Percentiles rank a stretch among this genome's conserved stretches.
Evolutionary conservation across 257 asterid genomes (phyloP).

Genomic region (Jasminum sambac): DNA sequence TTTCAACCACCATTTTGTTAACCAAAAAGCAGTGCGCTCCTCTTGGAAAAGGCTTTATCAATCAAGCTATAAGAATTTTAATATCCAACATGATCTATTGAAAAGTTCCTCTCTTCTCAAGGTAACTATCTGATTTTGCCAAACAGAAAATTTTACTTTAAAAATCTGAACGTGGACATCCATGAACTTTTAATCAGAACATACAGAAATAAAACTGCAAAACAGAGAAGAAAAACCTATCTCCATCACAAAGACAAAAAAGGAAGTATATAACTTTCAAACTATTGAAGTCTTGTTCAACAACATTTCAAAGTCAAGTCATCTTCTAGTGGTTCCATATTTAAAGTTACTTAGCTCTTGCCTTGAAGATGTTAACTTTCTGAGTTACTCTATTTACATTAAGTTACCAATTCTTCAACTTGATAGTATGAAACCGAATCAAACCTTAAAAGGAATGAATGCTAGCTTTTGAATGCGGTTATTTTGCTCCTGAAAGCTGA

Average conservation of each 20-base stretch:
- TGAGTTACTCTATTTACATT: neutral
- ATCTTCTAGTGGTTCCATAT: neutral
- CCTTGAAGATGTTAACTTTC: neutral
- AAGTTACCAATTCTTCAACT: constrained; percentile 5
- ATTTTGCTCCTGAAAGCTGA: constrained; percentile 70
- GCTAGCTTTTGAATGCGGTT: constrained; percentile 61
- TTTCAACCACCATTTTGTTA: no score
- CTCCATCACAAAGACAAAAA: neutral
- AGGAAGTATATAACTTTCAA: neutral
- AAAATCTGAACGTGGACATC: neutral
- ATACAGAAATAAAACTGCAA: neutral
- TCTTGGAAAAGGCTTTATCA: no score
- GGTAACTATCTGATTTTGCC: neutral
- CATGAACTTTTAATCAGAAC: neutral
- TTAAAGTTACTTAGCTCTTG: neutral
- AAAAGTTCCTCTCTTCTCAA: neutral
- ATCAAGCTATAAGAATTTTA: neutral
- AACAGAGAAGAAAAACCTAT: neutral
- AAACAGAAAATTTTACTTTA: neutral
- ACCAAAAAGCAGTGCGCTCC: no score
- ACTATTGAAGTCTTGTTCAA: neutral
- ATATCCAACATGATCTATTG: neutral
- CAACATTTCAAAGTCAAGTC: neutral
- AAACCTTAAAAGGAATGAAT: constrained; percentile 84
- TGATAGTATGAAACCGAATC: constrained; percentile 6